Base-by-base conservation (phyloP, 1,284 basidiomycete species). In the Ustilago xerochloae region DNA sequence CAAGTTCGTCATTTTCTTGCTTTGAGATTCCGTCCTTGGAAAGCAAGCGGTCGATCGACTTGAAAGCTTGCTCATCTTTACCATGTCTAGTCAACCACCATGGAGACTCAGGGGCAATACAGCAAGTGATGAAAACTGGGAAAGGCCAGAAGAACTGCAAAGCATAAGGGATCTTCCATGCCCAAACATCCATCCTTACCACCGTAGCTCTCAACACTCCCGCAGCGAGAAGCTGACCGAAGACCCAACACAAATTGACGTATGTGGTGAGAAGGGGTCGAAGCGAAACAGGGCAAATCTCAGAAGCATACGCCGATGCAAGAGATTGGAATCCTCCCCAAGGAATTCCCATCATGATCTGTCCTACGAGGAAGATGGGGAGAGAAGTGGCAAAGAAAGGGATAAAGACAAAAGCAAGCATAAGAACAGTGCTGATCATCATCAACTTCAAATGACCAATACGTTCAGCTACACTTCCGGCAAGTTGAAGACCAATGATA, bases 21-120 rank as follows among this genome's bases (percentile, higher is more conserved):
- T 79, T 72, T 13, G 85, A 29, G 13, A 60, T 13, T 7, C 48
- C 51, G 8, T 38, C 74, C 46, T 85, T 79, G n/a, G 70, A 70
- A 49, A 77, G 70, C 52, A 83, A 58, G 1, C 86, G 79, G 4
- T 84, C 83, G 20, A 88, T 78, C 39, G 79, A 59, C 0, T 82
- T 76, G 63, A 83, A 83, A 7, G 87, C 88, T 7, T 88, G 86
- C 18, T 86, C 87, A 58, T 83, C 57, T 9, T 86, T 80, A 29
- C 85, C 86, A 35, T 86, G 75, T 18, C 87, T 82, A 26, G 87
- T 86, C 24, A 87, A 81, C 85, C 85, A 87, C 86, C 86, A 87
- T 18, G 85, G 87, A 5, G 78, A 80, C 35, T 84, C 83, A 35
- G 83, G 81, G 5, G 84, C 84, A 32, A 86, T 75, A 53, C 70